phyloP scores from a whole-genome alignment of 441 rosid genomes.

The Populus hybrid region DNA sequence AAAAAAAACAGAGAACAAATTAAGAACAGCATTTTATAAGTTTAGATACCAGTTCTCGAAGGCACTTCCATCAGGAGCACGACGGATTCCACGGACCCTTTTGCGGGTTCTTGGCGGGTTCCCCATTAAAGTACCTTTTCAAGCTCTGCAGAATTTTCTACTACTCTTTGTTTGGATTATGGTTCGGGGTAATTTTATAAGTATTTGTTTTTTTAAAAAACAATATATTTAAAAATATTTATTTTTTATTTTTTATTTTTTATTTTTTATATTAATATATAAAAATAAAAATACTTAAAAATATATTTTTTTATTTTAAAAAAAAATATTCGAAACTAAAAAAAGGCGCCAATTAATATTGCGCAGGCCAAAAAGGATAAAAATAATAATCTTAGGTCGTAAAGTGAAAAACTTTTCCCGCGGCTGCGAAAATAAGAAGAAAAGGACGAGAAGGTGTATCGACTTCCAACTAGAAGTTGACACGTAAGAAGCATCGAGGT shows the following conservation, averaged over 20 bases:
- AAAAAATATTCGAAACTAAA: no score
- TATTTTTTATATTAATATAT: no score
- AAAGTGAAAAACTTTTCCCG: neutral
- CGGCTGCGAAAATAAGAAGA: neutral
- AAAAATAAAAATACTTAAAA: no score
- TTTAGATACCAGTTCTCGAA: conserved; percentile 53
- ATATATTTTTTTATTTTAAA: no score
- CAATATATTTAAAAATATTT: no score
- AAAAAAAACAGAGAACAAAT: neutral
- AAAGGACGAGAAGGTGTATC: neutral
- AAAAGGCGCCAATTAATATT: neutral
- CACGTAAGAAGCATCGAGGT: neutral
- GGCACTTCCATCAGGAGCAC: conserved; percentile 79
- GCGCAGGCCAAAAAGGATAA: neutral
- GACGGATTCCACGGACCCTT: conserved; percentile 59
- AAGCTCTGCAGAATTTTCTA: conserved; percentile 19
- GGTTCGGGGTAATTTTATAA: no score
- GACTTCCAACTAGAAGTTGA: neutral
- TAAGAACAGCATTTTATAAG: neutral
- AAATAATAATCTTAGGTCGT: neutral
- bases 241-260: no score
- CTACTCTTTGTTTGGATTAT: neutral
- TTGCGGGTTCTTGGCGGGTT: conserved; percentile 50
- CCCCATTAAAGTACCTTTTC: conserved; percentile 45
- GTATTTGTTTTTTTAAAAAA: no score